Evolutionary conservation across 768 basidiomycete genomes (phyloP).

Genomic region (Mycena crocata): DNA sequence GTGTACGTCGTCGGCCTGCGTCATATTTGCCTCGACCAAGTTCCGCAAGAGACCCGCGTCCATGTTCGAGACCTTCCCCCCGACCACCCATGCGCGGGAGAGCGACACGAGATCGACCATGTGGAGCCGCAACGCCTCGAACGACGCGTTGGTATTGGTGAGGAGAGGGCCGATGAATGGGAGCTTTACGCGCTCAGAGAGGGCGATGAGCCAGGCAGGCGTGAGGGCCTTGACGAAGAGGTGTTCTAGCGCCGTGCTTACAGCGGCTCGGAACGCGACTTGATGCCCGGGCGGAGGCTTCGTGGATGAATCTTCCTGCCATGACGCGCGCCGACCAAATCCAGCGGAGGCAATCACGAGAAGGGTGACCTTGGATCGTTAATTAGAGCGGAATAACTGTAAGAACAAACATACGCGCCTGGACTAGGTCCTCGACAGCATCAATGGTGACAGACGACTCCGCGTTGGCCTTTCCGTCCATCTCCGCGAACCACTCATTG

Average conservation of each 20-base stretch:
- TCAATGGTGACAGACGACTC: not conserved
- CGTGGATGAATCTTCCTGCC: slow-evolving; percentile 43
- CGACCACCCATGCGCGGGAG: slow-evolving; percentile 50
- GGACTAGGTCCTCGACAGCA: not conserved
- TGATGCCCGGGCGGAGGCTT: slow-evolving; percentile 45
- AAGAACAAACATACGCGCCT: not conserved
- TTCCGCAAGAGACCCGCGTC: slow-evolving; percentile 56
- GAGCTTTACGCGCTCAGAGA: slow-evolving; percentile 43
- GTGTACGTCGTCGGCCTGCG: slow-evolving; percentile 41
- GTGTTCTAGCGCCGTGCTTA: slow-evolving; percentile 43
- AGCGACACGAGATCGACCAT: slow-evolving; percentile 54
- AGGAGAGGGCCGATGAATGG: slow-evolving; percentile 50
- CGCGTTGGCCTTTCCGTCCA: slow-evolving; percentile 38
- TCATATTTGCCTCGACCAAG: slow-evolving; percentile 61
- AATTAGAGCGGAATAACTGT: not conserved
- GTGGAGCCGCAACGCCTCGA: slow-evolving; percentile 50
- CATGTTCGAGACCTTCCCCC: slow-evolving; percentile 36
- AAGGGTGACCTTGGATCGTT: slow-evolving; percentile 38
- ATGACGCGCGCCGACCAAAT: slow-evolving; percentile 53
- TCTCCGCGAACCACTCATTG: slow-evolving; percentile 55
- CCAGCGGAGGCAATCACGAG: slow-evolving; percentile 54
- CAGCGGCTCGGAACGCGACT: slow-evolving; percentile 49
- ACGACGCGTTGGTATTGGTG: slow-evolving; percentile 44
- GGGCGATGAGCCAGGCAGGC: slow-evolving; percentile 49
- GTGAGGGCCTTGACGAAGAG: slow-evolving; percentile 44